Base-by-base conservation (phyloP, 768 basidiomycete species). In the Mycena venus region DNA sequence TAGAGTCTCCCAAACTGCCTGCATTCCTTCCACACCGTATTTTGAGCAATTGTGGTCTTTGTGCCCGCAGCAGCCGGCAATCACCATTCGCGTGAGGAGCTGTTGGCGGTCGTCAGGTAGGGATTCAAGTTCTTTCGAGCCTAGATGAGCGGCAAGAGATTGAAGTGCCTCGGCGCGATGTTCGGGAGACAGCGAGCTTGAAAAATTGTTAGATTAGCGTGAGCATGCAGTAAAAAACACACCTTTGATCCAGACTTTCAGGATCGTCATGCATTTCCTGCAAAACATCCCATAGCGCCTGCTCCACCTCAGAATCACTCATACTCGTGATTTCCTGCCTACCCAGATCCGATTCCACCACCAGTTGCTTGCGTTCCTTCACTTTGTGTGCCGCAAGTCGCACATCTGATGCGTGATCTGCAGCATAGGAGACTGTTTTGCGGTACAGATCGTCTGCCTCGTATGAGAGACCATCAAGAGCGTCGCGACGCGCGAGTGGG, bases 351-450 rank as follows among this genome's bases (percentile, higher is more conserved):
- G 5, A 3, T n/a, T 51, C 51, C 0, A 55, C 15, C 23, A 66
- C 65, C 19, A 4, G 2, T n/a, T 19, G 25, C 65, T 66, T 66
- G 4, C 36, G 19, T 6, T 53, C 51, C 4, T 11, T 29, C 19
- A 14, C n/a, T 19, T 55, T 55, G n/a, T 23, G 10, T 7, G 65
- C 65, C n/a, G 25, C n/a, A 31, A 15, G n/a, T 7, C 38, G 34
- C 4, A 61, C 58, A 56, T 82, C 82, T 11, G 66, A 61, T 0
- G 79, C 79, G 56, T 80, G 82, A 61, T 82, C 79, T 4, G 70
- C 63, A 47, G 68, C 42, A 23, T 77, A 61, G 1, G 75, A 73
- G 4, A 34, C 70, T 10, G 74, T 25, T 34, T 77, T 78, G 4
- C 17, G 25, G 2, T 53, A 38, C 40, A 76, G 66, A n/a, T 77